Evolutionary conservation across 192 early-diverging fungal species (phyloP).

Genomic region (Coemansia sp.): DNA sequence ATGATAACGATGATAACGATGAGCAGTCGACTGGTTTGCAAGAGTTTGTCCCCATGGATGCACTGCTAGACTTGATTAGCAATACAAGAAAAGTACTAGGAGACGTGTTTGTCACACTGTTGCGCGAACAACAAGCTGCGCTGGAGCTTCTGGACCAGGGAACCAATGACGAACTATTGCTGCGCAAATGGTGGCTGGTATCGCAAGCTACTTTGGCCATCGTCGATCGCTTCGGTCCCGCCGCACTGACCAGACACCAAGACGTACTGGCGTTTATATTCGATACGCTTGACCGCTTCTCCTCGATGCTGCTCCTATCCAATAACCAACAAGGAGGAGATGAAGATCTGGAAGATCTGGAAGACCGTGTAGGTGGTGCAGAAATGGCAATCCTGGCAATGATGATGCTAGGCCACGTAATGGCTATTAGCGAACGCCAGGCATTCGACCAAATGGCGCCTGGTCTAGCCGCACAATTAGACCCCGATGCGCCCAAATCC

Average conservation of each 20-base stretch:
- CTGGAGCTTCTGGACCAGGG: constrained; percentile 42
- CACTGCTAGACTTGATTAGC: constrained; percentile 67
- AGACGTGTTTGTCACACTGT: constrained; percentile 72
- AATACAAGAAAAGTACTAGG: constrained; percentile 62
- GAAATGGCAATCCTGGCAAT: constrained; percentile 62
- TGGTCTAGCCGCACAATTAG: background rate
- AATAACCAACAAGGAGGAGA: constrained; percentile 10
- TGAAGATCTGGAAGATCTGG: constrained; percentile 25
- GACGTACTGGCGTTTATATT: constrained; percentile 75
- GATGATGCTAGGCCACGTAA: constrained; percentile 63
- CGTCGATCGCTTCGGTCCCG: constrained; percentile 71
- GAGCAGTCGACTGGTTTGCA: constrained; percentile 21
- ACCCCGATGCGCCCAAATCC: background rate
- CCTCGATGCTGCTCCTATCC: background rate
- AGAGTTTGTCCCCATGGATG: constrained; percentile 56
- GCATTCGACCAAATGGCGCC: constrained; percentile 16
- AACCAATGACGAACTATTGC: background rate
- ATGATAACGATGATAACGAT: background rate
- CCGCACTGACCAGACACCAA: constrained; percentile 67
- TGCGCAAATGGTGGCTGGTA: constrained; percentile 46
- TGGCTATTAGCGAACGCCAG: constrained; percentile 56
- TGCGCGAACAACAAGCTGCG: constrained; percentile 66
- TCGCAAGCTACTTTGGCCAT: constrained; percentile 57
- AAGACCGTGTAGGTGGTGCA: constrained; percentile 55
- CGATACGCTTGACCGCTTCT: constrained; percentile 59